These are phyloP conservation scores for Fusarium mexicanum DNA, from an alignment of 2,329 filamentous ascomycete genomes.

Conservation along the genomic window DNA sequence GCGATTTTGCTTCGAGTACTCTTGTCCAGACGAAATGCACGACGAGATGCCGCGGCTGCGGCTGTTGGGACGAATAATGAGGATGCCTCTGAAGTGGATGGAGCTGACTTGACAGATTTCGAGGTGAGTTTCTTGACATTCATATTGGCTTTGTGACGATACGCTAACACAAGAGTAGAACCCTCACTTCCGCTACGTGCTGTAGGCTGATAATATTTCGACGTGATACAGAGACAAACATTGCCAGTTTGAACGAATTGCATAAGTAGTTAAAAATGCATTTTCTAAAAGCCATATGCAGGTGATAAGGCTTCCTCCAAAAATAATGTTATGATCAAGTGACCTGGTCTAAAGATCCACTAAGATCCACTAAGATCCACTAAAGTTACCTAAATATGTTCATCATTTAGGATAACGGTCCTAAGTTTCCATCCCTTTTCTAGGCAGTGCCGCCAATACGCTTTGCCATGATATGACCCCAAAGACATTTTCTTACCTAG, in stretches of 20 bases:
- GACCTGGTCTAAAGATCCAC: no score
- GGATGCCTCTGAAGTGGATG: conserved; percentile 2
- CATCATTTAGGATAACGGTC: no score
- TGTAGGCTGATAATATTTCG: not conserved
- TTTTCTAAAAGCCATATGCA: no score
- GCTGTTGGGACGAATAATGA: not conserved
- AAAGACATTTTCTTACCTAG: accelerated
- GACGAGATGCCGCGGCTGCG: conserved; percentile 9
- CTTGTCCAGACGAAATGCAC: conserved; percentile 19
- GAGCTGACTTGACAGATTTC: conserved; percentile 35
- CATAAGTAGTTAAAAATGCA: no score
- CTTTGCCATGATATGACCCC: not conserved
- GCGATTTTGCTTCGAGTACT: conserved; percentile 24
- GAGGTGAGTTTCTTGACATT: conserved; percentile 7
- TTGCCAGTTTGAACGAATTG: no score
- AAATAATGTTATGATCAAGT: no score
- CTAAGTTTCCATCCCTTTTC: not conserved
- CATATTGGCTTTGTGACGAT: not conserved
- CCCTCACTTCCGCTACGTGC: conserved; percentile 30
- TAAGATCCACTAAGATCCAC: not conserved
- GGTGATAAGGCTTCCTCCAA: no score
- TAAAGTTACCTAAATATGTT: not conserved
- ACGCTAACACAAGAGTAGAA: not conserved
- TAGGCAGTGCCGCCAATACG: no score
- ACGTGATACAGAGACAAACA: no score